Base-by-base conservation (phyloP, 495 filamentous ascomycete species). In the Tuber borchii region DNA sequence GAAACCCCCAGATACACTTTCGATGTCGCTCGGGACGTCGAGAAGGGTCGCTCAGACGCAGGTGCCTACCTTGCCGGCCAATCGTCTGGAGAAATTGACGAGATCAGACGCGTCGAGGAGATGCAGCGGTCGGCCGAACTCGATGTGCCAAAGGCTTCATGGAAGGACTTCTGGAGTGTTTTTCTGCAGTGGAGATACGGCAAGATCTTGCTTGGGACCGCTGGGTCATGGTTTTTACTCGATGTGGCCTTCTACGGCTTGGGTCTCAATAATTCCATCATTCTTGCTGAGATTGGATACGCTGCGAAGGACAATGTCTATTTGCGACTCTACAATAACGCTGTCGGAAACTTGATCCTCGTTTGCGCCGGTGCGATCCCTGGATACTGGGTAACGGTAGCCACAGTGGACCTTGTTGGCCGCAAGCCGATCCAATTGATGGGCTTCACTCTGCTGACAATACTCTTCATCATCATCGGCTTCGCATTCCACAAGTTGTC, bases 1-100 rank as follows among this genome's bases (percentile, higher is more conserved):
- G 71, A 88, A 85, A 89, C 93, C 78, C 91, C 87, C 51, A 90
- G 92, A 45, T 93, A 93, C 83, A 97, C 93, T 46, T 95, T 96
- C 78, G 93, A 95, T 82, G 89, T 96, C 16, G 86, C 87, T 56
- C 88, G 87, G 45, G 92, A 96, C 80, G 87, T 92, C 48, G 86
- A 91, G 81, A 90, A 93, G 83, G 93, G 87, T 39, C 87, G 88
- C 61, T 87, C 88, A 7, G 92, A 94, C 79, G 88, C 90, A 74
- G 87, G 87, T 74, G 89, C 89, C 14, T 93, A 91, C 79, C 86
- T 91, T 73, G 82, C 83, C 9, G 89, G 88, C 74, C 82, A 87
- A 75, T 76, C 84, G 0, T 61, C 72, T 17, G 90, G 89, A 51
- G 79, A 85, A 73, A 85, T 88, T 6, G 89, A 90, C 75, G 85